Evolutionary conservation across 2,329 filamentous ascomycete genomes (phyloP).

Genomic region (Beauveria scarabaeidicola): DNA sequence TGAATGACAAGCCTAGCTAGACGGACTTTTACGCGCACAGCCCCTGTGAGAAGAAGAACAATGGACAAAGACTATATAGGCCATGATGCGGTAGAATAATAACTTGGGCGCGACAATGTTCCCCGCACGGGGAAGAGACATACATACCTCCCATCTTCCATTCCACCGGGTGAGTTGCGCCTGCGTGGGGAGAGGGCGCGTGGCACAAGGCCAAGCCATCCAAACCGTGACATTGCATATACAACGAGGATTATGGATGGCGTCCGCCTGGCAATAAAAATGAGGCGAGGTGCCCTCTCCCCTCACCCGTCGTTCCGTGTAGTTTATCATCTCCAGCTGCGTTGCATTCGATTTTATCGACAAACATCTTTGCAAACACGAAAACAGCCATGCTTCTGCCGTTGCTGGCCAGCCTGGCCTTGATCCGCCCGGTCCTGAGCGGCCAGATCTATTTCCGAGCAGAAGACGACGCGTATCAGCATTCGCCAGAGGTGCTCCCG

Average conservation of each 20-base stretch:
- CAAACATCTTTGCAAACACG: not conserved
- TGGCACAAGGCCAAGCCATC: too few species aligned
- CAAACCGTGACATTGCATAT: not conserved
- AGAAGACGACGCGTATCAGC: not conserved
- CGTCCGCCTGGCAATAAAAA: not conserved
- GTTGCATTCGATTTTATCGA: not conserved
- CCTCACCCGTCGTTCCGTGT: not conserved
- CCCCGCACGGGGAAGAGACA: too few species aligned
- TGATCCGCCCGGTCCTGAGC: not conserved
- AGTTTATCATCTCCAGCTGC: not conserved
- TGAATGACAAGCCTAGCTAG: too few species aligned
- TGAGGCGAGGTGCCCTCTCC: not conserved
- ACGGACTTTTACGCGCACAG: too few species aligned
- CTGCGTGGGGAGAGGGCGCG: too few species aligned
- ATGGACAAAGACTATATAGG: too few species aligned
- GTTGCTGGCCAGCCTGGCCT: not conserved
- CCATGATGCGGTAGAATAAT: too few species aligned
- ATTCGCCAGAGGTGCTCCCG: constrained; percentile 3
- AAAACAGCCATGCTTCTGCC: not conserved
- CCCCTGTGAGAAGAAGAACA: too few species aligned
- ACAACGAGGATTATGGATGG: not conserved
- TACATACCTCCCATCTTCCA: too few species aligned
- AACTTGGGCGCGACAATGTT: too few species aligned
- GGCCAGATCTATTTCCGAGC: not conserved
- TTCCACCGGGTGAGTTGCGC: not conserved